phyloP scores from a whole-genome alignment of 352 stramenopile genomes.

The Globisporangium nunn region DNA sequence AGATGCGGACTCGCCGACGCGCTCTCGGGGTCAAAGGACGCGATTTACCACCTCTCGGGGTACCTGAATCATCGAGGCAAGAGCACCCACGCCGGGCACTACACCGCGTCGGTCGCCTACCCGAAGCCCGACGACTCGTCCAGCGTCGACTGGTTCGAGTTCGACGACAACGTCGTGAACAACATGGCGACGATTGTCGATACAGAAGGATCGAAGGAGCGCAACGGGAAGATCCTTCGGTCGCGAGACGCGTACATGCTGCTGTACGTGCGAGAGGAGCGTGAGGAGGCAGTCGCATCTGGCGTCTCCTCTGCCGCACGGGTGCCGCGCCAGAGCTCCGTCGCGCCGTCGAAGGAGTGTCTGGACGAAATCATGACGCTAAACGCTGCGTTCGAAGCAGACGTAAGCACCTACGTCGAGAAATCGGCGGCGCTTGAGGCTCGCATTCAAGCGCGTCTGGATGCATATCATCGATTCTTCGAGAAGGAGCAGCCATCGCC shows the following conservation, averaged over 20 bases:
- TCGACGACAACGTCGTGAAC: conserved; percentile 75
- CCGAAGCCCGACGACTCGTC: conserved; percentile 18
- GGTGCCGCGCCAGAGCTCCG: not conserved
- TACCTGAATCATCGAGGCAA: conserved; percentile 83
- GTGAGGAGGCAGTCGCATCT: not conserved
- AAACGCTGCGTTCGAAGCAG: conserved; percentile 43
- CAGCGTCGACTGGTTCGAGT: conserved; percentile 65
- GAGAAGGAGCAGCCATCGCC: conserved; percentile 42
- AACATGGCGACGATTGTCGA: conserved; percentile 31
- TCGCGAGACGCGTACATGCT: conserved; percentile 86
- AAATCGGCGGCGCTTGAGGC: conserved; percentile 37
- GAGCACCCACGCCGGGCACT: conserved; percentile 78
- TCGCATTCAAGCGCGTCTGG: conserved; percentile 39
- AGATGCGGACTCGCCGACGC: conserved; percentile 30
- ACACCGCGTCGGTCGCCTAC: conserved; percentile 76
- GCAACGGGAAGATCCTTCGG: conserved; percentile 44
- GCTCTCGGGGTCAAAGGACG: conserved; percentile 30
- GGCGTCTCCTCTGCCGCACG: not conserved
- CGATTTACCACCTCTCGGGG: conserved; percentile 60
- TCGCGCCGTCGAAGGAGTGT: conserved; percentile 24
- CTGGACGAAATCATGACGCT: conserved; percentile 38
- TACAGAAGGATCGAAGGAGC: conserved; percentile 34
- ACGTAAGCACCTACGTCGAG: conserved; percentile 37
- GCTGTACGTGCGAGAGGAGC: conserved; percentile 56
- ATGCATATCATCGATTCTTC: conserved; percentile 60